Evolutionary conservation across 768 basidiomycete species (phyloP).

Genomic region (Strobilomyces dryophilus): DNA sequence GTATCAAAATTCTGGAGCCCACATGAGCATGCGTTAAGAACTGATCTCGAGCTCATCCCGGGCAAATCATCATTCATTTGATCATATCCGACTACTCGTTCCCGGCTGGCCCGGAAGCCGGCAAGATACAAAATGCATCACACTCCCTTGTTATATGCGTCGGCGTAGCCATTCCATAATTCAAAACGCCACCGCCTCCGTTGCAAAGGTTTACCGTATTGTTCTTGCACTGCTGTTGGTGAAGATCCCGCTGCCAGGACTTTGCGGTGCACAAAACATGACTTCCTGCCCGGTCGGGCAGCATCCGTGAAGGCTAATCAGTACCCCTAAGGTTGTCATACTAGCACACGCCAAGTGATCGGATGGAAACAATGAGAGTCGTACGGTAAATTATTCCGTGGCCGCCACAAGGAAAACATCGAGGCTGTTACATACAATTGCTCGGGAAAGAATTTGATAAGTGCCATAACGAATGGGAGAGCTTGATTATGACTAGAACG

Average conservation of each 20-base stretch:
- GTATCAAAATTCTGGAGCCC: not conserved
- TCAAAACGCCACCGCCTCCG: not conserved
- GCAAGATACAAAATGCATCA: not conserved
- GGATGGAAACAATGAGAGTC: too few relatives aligned
- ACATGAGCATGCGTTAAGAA: not conserved
- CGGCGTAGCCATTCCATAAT: not conserved
- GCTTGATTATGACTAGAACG: not conserved
- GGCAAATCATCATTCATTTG: slow-evolving; percentile 1
- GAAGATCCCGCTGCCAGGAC: not conserved
- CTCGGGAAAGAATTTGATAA: not conserved
- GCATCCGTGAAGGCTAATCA: too few relatives aligned
- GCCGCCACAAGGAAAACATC: slow-evolving; percentile 11
- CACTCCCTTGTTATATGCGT: not conserved
- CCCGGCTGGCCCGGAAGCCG: not conserved
- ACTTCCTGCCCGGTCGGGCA: too few relatives aligned
- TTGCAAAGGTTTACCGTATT: not conserved
- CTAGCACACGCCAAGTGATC: too few relatives aligned
- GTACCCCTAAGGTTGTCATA: too few relatives aligned
- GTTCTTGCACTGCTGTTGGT: not conserved
- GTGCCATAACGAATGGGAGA: not conserved
- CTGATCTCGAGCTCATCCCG: not conserved
- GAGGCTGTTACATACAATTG: not conserved
- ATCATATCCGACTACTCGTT: not conserved
- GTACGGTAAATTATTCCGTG: not conserved
- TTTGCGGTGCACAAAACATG: not conserved